Conservation (phyloP, 2,329 filamentous ascomycete species). For the Stachybotrys chlorohalonatus region DNA sequence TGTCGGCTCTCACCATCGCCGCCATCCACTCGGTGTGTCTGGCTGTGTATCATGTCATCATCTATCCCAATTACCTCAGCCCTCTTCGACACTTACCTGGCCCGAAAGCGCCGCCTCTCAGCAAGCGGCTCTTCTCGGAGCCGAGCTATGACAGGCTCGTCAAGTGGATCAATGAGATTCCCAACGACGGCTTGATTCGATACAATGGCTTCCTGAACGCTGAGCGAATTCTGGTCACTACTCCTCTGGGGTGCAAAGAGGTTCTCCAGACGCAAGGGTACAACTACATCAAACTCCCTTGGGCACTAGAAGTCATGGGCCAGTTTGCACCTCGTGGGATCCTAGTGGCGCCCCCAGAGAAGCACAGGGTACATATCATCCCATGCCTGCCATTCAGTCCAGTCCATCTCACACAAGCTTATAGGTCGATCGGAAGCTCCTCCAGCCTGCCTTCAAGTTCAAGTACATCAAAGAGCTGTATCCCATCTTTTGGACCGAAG, state of each 20-base stretch:
- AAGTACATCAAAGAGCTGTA: conserved; percentile 1
- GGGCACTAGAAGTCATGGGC: conserved; percentile 6
- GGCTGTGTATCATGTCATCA: conserved; percentile 2
- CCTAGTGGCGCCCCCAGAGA: conserved; percentile 4
- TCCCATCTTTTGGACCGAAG: conserved; percentile 1
- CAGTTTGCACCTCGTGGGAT: conserved; percentile 4
- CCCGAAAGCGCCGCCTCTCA: conserved; percentile 2
- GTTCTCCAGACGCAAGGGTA: conserved; percentile 1
- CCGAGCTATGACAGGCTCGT: conserved; percentile 4
- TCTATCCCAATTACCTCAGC: conserved; percentile 7
- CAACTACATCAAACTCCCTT: conserved; percentile 7
- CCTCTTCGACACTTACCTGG: conserved; percentile 5
- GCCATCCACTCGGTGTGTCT: conserved; percentile 39
- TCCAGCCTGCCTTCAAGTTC: conserved; percentile 3
- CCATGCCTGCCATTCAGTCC: neutral
- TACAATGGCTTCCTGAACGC: conserved; percentile 1
- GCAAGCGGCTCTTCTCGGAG: conserved; percentile 3
- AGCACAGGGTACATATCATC: conserved; percentile 3
- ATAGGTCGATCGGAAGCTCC: conserved; percentile 6
- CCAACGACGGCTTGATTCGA: conserved; percentile 1
- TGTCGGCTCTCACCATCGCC: conserved; percentile 43
- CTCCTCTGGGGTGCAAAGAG: neutral
- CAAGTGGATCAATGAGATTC: conserved; percentile 4
- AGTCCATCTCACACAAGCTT: neutral
- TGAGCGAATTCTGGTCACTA: neutral